Conservation (phyloP, 2,329 filamentous ascomycete genomes). For the Aspergillus oerlinghausenensis region DNA sequence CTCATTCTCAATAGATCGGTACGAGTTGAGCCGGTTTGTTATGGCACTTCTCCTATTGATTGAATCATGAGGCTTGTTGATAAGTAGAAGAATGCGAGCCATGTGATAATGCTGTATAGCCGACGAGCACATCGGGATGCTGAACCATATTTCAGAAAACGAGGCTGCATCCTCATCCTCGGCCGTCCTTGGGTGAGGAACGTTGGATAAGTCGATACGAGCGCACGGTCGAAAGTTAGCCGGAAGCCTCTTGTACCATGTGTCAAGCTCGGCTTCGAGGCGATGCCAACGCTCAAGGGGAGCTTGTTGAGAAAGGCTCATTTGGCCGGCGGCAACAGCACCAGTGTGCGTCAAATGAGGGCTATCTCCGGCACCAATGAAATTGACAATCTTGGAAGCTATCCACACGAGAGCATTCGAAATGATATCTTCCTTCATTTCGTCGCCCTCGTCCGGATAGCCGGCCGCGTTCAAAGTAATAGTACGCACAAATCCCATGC, state of each 20-base stretch:
- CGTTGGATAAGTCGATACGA: constrained; percentile 38
- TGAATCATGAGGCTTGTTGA: constrained; percentile 40
- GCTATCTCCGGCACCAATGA: constrained; percentile 55
- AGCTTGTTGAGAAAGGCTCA: constrained; percentile 35
- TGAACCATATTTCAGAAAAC: constrained; percentile 60
- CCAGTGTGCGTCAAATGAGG: constrained; percentile 29
- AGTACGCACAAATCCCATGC: constrained; percentile 47
- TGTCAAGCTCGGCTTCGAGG: constrained; percentile 53
- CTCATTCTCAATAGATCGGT: constrained; percentile 54
- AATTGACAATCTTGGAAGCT: constrained; percentile 62
- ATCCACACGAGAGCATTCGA: constrained; percentile 64
- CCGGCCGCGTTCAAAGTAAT: constrained; percentile 33
- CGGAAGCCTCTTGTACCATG: constrained; percentile 57
- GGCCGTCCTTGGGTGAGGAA: constrained; percentile 20
- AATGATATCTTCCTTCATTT: constrained; percentile 60
- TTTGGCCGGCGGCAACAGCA: constrained; percentile 23
- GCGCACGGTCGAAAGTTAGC: constrained; percentile 57
- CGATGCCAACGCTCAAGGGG: constrained; percentile 48
- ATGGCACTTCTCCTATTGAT: constrained; percentile 50
- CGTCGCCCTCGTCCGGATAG: constrained; percentile 32
- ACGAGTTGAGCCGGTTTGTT: constrained; percentile 51
- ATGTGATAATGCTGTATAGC: constrained; percentile 50
- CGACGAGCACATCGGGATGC: constrained; percentile 60
- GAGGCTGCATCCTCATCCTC: constrained; percentile 32
- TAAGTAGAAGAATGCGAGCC: constrained; percentile 39